Evolutionary conservation across 768 basidiomycete species (phyloP).

Genomic region (Tulasnella sp.): DNA sequence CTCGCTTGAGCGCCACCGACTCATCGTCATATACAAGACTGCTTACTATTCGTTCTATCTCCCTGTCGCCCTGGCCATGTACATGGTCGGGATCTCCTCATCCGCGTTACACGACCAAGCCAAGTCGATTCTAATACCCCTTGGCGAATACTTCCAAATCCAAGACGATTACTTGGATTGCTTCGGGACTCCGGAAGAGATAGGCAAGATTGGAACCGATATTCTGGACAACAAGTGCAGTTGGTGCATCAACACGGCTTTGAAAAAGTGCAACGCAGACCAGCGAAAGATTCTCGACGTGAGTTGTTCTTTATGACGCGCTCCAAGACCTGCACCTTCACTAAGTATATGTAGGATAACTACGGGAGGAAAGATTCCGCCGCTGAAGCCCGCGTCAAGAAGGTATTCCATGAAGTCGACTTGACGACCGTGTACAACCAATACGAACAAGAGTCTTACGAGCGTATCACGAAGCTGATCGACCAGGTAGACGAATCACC

Average conservation of each 20-base stretch:
- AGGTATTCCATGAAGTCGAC: constrained; percentile 57
- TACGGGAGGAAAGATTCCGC: constrained; percentile 49
- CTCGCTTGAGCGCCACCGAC: constrained; percentile 73
- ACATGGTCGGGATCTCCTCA: constrained; percentile 50
- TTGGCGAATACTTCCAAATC: constrained; percentile 97
- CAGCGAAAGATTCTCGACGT: constrained; percentile 36
- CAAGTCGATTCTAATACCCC: constrained; percentile 68
- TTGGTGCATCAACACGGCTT: constrained; percentile 87
- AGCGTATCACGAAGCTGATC: constrained; percentile 54
- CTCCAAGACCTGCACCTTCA: constrained; percentile 33
- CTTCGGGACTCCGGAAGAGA: constrained; percentile 74
- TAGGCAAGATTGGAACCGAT: constrained; percentile 96
- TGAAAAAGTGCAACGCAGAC: constrained; percentile 33
- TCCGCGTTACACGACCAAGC: constrained; percentile 58
- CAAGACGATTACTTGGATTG: constrained; percentile 97
- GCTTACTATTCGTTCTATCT: constrained; percentile 98
- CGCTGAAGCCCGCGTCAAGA: constrained; percentile 50
- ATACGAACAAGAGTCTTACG: constrained; percentile 71
- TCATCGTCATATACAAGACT: constrained; percentile 96
- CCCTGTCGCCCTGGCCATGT: constrained; percentile 89
- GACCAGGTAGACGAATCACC: constrained; percentile 50
- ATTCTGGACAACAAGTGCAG: constrained; percentile 98
- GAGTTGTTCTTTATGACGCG: constrained; percentile 17
- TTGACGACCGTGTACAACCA: constrained; percentile 51
- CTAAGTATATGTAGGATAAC: constrained; percentile 58